These are phyloP conservation scores for Pterulicium gracile DNA, from an alignment of 1,284 basidiomycete genomes.

Conservation along the genomic window DNA sequence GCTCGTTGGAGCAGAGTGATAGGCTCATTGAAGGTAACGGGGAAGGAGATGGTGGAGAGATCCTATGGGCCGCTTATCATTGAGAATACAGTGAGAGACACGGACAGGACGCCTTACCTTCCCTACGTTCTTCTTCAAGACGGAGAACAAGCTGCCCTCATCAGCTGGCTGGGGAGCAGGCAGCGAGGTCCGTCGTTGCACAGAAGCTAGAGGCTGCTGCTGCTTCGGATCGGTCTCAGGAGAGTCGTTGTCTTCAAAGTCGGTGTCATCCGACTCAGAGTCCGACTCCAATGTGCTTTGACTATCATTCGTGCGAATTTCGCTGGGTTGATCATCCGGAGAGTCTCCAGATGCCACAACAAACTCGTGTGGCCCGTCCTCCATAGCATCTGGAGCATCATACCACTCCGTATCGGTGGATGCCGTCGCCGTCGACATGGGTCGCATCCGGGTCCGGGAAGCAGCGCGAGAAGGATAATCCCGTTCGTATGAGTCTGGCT, in stretches of 20 bases:
- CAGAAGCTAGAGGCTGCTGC: conserved; percentile 54
- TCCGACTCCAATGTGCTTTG: conserved; percentile 26
- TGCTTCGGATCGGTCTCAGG: conserved; percentile 28
- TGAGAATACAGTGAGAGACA: conserved; percentile 1
- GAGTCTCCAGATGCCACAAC: conserved; percentile 37
- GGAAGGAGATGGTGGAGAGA: conserved; percentile 75
- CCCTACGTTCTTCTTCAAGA: conserved; percentile 89
- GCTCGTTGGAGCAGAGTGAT: conserved; percentile 70
- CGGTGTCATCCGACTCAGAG: conserved; percentile 34
- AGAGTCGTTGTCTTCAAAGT: conserved; percentile 26
- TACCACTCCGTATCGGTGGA: conserved; percentile 65
- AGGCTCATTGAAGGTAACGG: conserved; percentile 85
- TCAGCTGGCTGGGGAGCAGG: conserved; percentile 64
- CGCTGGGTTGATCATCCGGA: conserved; percentile 33
- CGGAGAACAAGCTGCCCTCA: conserved; percentile 79
- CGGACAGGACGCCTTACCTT: conserved; percentile 42
- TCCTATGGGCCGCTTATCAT: conserved; percentile 38
- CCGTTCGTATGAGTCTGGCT: neutral
- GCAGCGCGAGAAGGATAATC: neutral
- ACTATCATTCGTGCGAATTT: conserved; percentile 27
- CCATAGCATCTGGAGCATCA: conserved; percentile 46
- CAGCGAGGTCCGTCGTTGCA: conserved; percentile 50
- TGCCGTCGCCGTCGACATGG: conserved; percentile 42
- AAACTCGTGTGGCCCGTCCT: conserved; percentile 58
- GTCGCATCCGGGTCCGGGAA: conserved; percentile 10